These are phyloP conservation scores for Exserohilum turcica DNA, from an alignment of 2,329 filamentous ascomycete species.

Conservation along the genomic window DNA sequence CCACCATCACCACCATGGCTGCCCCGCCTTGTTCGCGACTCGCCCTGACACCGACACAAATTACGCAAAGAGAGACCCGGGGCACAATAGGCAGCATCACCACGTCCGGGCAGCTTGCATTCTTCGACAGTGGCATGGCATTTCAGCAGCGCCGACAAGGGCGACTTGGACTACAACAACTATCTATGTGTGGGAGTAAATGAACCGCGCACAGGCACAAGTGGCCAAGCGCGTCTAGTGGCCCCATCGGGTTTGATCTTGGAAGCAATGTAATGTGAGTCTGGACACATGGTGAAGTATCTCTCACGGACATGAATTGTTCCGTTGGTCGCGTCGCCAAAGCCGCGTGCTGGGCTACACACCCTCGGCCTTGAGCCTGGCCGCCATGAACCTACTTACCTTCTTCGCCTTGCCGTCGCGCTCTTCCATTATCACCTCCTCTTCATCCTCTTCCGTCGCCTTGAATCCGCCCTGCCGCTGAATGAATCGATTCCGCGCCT, in stretches of 20 bases:
- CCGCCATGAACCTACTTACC: slow-evolving; percentile 76
- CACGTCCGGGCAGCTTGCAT: too few relatives aligned
- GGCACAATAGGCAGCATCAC: not conserved
- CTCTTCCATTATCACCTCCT: slow-evolving; percentile 69
- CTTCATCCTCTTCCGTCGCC: slow-evolving; percentile 67
- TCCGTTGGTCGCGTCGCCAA: slow-evolving; percentile 20
- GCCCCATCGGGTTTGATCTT: slow-evolving; percentile 35
- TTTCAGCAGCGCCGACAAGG: not conserved
- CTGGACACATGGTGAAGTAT: slow-evolving; percentile 43
- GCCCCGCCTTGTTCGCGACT: slow-evolving; percentile 1
- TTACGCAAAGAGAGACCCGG: not conserved
- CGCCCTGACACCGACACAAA: too few relatives aligned
- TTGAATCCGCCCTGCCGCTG: slow-evolving; percentile 82
- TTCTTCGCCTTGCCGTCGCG: slow-evolving; percentile 63
- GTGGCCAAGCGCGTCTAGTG: slow-evolving; percentile 42
- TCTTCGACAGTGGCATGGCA: not conserved
- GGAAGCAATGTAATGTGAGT: slow-evolving; percentile 48
- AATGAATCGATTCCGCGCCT: slow-evolving; percentile 80
- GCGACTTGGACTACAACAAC: not conserved
- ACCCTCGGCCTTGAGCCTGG: slow-evolving; percentile 57
- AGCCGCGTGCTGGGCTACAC: slow-evolving; percentile 24
- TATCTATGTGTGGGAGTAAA: slow-evolving; percentile 32
- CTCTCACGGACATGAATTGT: slow-evolving; percentile 48
- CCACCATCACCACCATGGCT: too few relatives aligned
- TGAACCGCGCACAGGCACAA: slow-evolving; percentile 39